Conservation (phyloP, 148 eudicot species). For the Fagopyrum tataricum region DNA sequence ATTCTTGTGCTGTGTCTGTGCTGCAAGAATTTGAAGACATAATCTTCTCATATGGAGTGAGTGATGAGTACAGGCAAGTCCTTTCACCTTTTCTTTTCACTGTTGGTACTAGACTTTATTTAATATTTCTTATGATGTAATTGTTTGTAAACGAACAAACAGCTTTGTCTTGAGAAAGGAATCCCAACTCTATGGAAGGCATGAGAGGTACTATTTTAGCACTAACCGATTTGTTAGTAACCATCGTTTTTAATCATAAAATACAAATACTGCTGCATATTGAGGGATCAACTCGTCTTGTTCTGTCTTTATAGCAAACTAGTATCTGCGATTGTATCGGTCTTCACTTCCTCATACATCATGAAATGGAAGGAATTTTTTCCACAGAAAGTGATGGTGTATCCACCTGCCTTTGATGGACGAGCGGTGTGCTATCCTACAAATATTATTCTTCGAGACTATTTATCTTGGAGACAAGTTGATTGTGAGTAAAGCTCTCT, state of each 20-base stretch:
- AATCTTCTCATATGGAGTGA: constrained; percentile 62
- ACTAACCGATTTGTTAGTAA: background rate
- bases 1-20: constrained; percentile 80
- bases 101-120: background rate
- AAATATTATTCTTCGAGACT: constrained; percentile 66
- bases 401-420: constrained; percentile 61
- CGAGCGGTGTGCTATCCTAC: constrained; percentile 59
- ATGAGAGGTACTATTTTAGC: constrained; percentile 9
- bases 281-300: background rate
- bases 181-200: constrained; percentile 9
- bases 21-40: constrained; percentile 64
- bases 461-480: constrained; percentile 77
- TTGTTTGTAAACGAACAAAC: background rate
- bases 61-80: constrained; percentile 19
- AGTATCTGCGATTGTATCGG: constrained; percentile 61
- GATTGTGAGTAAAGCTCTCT: constrained; percentile 48
- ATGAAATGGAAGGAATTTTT: constrained; percentile 71
- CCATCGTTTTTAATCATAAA: background rate
- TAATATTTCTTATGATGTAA: background rate
- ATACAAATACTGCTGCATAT: no score
- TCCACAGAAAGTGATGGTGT: constrained; percentile 48
- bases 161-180: constrained; percentile 18
- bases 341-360: constrained; percentile 62
- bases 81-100: background rate
- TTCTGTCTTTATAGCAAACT: constrained; percentile 60